phyloP scores from a whole-genome alignment of 2,329 filamentous ascomycete species.

The Colletotrichum acutatum region DNA sequence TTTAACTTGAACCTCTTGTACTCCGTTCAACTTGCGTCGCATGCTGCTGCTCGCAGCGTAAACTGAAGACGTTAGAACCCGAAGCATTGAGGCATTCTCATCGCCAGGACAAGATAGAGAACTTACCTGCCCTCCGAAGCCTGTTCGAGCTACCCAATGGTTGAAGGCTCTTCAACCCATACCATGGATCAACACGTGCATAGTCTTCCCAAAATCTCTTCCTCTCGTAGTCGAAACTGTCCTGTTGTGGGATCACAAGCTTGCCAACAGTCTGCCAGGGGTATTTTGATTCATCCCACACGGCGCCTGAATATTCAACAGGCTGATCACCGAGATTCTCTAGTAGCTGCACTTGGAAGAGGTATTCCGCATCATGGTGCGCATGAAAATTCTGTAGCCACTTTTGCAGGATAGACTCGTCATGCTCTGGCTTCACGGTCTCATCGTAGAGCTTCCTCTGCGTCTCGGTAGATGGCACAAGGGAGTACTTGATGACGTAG shows the following conservation, averaged over 20 bases:
- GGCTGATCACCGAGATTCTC: neutral
- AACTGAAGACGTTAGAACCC: neutral
- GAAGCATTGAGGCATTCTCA: neutral
- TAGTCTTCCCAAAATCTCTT: conserved; percentile 57
- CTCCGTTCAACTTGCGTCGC: neutral
- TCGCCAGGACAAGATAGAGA: neutral
- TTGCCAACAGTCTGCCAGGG: neutral
- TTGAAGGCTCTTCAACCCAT: conserved; percentile 52
- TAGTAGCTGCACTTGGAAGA: neutral
- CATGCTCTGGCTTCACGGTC: neutral
- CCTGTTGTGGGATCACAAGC: conserved; percentile 46
- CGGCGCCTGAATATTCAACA: neutral
- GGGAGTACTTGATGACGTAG: neutral
- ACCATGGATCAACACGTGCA: conserved; percentile 54
- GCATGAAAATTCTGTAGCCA: neutral
- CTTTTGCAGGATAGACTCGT: neutral
- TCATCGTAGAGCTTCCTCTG: neutral
- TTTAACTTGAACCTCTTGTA: neutral
- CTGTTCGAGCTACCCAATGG: conserved; percentile 41
- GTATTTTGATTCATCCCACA: neutral
- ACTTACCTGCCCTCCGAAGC: neutral
- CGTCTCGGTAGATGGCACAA: neutral
- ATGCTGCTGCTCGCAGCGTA: neutral
- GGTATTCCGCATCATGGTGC: neutral
- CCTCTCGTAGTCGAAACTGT: conserved; percentile 50